Evolutionary conservation across 169 alveolate genomes (phyloP), one percentile per base, ranked within the genome.

Genomic region (Prorocentrum cordatum): DNA sequence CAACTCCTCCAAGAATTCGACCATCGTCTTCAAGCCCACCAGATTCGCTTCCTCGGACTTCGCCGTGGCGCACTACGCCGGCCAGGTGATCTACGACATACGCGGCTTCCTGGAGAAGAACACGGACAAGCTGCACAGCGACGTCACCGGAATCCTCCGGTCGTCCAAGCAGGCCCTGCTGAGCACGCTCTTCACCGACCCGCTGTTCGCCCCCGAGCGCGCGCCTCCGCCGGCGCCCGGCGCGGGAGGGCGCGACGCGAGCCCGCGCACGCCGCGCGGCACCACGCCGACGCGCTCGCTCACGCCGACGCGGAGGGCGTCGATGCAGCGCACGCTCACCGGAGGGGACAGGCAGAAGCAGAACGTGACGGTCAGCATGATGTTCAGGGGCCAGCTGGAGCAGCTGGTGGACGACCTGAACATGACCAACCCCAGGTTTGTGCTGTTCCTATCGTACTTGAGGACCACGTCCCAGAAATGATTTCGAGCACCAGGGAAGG

Each of bases 351-450:
- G 88, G 24, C 75, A 77, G 64, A 72, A 75, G 75, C 88, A 77
- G 88, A 77, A 77, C n/a, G 75, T 77, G 59, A 77, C 88, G 16
- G 88, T 77, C 71, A 77, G 88, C 38, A n/a, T n/a, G n/a, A n/a
- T n/a, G n/a, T n/a, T n/a, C n/a, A n/a, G n/a, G n/a, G n/a, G n/a
- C n/a, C n/a, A n/a, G n/a, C n/a, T n/a, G n/a, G n/a, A n/a, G n/a
- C n/a, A n/a, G n/a, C n/a, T n/a, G n/a, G n/a, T n/a, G n/a, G n/a
- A n/a, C n/a, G n/a, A n/a, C n/a, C n/a, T n/a, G n/a, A n/a, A n/a
- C n/a, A n/a, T n/a, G n/a, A n/a, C n/a, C n/a, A n/a, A n/a, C n/a
- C n/a, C n/a, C n/a, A n/a, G n/a, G n/a, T n/a, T n/a, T n/a, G n/a
- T n/a, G n/a, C n/a, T n/a, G n/a, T n/a, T n/a, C n/a, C n/a, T n/a